Evolutionary conservation across 257 asterid species (phyloP).

Genomic region (Nicotiana otophora): DNA sequence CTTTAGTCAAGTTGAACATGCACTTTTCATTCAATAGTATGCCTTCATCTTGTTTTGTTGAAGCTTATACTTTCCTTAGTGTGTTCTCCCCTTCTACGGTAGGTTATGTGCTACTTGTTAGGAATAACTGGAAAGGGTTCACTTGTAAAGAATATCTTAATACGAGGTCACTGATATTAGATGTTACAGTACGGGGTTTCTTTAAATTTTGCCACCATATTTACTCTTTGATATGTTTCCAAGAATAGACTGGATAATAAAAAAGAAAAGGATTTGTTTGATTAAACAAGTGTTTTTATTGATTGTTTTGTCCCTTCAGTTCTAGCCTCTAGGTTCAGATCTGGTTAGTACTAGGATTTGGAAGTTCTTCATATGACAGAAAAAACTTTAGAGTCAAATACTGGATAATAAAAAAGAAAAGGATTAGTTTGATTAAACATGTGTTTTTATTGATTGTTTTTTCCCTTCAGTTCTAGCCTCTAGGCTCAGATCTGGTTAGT

Average conservation of each 20-base stretch:
- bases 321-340: not conserved
- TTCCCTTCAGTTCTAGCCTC: not conserved
- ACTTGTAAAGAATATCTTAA: not conserved
- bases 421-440: not conserved
- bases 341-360: not conserved
- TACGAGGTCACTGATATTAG: not conserved
- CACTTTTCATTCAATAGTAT: not conserved
- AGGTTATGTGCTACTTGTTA: not conserved
- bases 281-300: not conserved
- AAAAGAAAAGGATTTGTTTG: not conserved
- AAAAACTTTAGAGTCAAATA: too few relatives aligned
- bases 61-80: not conserved
- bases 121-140: not conserved
- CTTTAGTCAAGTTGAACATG: not conserved
- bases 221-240: not conserved
- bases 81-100: not conserved
- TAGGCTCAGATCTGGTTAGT: not conserved
- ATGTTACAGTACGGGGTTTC: not conserved
- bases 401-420: not conserved
- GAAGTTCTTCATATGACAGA: not conserved
- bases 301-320: not conserved
- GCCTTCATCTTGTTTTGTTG: not conserved
- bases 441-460: not conserved
- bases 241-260: not conserved
- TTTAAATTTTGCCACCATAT: not conserved